Percentiles rank a stretch among this genome's conserved stretches.
Conservation (phyloP, 495 filamentous ascomycete species). For the Letharia columbiana region DNA sequence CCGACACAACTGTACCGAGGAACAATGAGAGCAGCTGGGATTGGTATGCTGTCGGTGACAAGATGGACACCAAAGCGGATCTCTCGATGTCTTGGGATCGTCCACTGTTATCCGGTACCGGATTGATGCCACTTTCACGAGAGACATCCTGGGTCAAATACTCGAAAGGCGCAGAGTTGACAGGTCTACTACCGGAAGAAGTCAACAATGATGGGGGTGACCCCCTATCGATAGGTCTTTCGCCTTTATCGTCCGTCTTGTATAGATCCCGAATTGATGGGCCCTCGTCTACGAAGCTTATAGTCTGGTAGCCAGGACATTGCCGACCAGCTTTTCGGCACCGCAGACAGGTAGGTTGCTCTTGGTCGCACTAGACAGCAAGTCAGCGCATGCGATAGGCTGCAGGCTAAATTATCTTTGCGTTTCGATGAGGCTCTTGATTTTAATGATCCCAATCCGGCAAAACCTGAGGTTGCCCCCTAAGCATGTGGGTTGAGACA, state of each 20-base stretch:
- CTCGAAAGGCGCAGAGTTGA: background rate
- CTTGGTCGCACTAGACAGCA: slow-evolving; percentile 28
- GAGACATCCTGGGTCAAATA: background rate
- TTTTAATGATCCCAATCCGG: background rate
- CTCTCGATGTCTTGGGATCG: background rate
- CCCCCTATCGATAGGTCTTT: background rate
- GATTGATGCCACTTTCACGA: background rate
- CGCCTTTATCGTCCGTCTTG: background rate
- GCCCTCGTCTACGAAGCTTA: slow-evolving; percentile 18
- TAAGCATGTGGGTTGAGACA: background rate
- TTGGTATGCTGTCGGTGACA: slow-evolving; percentile 16
- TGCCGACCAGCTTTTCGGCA: slow-evolving; percentile 27
- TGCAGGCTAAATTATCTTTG: background rate
- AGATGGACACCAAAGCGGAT: slow-evolving; percentile 5
- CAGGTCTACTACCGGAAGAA: background rate
- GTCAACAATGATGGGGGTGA: background rate
- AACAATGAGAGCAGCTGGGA: slow-evolving; percentile 14
- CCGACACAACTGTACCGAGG: slow-evolving; percentile 4
- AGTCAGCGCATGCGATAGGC: background rate
- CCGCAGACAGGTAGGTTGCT: slow-evolving; percentile 29
- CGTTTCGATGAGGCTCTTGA: background rate
- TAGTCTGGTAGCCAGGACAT: slow-evolving; percentile 25
- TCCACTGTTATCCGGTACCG: background rate
- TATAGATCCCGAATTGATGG: slow-evolving; percentile 5
- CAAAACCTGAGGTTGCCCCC: background rate